Percentiles rank a stretch among this genome's conserved stretches.
These are phyloP conservation scores for Gastroboletus turbinatus DNA, from an alignment of 1,284 basidiomycete genomes.

Conservation along the genomic window DNA sequence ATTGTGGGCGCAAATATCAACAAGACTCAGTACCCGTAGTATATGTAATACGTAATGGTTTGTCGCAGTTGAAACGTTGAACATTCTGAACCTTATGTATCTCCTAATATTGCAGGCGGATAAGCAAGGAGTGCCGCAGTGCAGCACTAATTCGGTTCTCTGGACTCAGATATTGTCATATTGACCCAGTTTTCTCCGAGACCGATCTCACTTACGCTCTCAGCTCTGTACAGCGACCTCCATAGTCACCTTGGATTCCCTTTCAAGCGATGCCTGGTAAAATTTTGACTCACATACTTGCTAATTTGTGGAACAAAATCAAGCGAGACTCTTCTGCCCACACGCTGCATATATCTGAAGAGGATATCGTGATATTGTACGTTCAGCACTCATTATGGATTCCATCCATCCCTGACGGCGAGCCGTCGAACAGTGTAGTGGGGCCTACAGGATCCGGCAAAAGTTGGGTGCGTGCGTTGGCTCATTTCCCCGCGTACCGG, in stretches of 20 bases:
- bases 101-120: too few relatives aligned
- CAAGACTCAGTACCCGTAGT: too few relatives aligned
- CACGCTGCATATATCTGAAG: slow-evolving; percentile 8
- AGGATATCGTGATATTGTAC: slow-evolving; percentile 22
- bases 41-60: too few relatives aligned
- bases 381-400: background rate
- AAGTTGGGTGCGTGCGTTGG: slow-evolving; percentile 21
- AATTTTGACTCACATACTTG: background rate
- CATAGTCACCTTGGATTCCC: background rate
- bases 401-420: background rate
- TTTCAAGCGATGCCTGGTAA: background rate
- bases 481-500: too few relatives aligned
- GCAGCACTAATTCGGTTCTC: too few relatives aligned
- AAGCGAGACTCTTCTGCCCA: slow-evolving; percentile 3
- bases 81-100: too few relatives aligned
- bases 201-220: too few relatives aligned
- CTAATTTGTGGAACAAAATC: slow-evolving; percentile 10
- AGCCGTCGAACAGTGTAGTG: slow-evolving; percentile 12
- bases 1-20: too few relatives aligned
- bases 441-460: slow-evolving; percentile 28
- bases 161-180: background rate
- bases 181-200: background rate
- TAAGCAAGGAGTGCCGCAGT: too few relatives aligned
- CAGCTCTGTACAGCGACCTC: background rate
- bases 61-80: too few relatives aligned